Conservation (phyloP, 23 red algal species). For the Gracilaria gracilis region DNA sequence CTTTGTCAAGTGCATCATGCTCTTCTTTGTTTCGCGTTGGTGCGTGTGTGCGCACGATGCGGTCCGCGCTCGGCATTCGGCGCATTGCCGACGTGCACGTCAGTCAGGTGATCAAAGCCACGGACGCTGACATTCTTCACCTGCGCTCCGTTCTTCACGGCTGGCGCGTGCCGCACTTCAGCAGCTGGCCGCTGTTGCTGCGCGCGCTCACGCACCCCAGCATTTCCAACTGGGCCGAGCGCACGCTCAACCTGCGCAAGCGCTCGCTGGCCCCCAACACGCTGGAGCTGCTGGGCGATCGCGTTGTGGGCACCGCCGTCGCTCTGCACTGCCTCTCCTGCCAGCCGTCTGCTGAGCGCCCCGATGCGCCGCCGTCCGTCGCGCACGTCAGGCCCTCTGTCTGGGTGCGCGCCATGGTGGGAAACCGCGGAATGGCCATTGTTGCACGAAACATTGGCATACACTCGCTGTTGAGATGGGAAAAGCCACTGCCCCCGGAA, state of each 20-base stretch:
- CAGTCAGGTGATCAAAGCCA: constrained; percentile 37
- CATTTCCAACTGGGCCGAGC: constrained; percentile 57
- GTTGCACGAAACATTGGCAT: constrained; percentile 40
- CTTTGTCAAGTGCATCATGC: too few species aligned
- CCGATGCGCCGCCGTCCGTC: too few species aligned
- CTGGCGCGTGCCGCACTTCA: constrained; percentile 29
- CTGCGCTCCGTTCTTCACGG: neutral
- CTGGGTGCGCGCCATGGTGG: constrained; percentile 23
- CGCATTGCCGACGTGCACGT: constrained; percentile 33
- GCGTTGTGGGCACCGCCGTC: constrained; percentile 45
- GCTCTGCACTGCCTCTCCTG: constrained; percentile 19
- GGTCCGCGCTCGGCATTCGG: constrained; percentile 39
- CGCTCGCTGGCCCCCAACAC: constrained; percentile 27
- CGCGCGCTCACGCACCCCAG: constrained; percentile 56
- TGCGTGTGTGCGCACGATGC: too few species aligned
- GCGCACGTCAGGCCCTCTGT: neutral
- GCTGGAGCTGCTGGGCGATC: constrained; percentile 47
- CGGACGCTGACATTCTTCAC: constrained; percentile 32
- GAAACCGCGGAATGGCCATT: constrained; percentile 46
- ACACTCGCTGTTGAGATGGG: constrained; percentile 40
- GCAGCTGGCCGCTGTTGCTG: constrained; percentile 25
- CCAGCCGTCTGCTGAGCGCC: too few species aligned
- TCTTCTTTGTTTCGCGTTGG: too few species aligned
- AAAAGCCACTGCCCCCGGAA: constrained; percentile 36
- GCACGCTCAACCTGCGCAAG: constrained; percentile 25